A percentile compares a stretch with the other conserved stretches of the same genome.
phyloP scores from a whole-genome alignment of 768 basidiomycete genomes.

The Jaapia argillacea region DNA sequence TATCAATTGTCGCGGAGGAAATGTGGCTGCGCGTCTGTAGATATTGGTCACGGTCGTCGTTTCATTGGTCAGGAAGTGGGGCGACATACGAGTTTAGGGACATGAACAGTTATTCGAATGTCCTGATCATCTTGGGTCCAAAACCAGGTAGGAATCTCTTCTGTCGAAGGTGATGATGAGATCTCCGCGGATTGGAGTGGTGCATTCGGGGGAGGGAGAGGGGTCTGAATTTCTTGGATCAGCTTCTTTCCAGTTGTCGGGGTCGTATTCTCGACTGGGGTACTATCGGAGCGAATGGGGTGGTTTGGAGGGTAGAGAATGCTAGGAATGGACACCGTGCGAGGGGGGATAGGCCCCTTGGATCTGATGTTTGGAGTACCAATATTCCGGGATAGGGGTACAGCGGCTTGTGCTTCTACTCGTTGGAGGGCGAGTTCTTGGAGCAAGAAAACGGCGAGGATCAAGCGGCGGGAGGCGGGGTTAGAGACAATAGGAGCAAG shows the following conservation, averaged over 20 bases:
- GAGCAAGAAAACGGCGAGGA: not conserved
- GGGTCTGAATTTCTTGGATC: constrained; percentile 48
- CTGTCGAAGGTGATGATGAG: not conserved
- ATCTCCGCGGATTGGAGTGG: too few species aligned
- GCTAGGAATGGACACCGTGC: constrained; percentile 46
- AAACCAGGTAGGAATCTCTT: constrained; percentile 35
- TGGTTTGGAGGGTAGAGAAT: constrained; percentile 23
- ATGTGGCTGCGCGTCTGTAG: constrained; percentile 37
- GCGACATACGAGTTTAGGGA: constrained; percentile 50
- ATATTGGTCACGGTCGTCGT: not conserved
- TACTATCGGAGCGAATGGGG: too few species aligned
- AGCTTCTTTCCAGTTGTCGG: constrained; percentile 24
- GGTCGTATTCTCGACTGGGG: constrained; percentile 1
- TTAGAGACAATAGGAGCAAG: not conserved
- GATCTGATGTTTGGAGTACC: constrained; percentile 67
- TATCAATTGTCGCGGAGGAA: constrained; percentile 41
- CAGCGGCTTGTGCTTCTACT: constrained; percentile 47
- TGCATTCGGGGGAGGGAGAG: too few species aligned
- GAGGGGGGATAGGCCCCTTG: constrained; percentile 58
- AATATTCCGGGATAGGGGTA: constrained; percentile 60
- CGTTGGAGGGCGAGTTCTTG: constrained; percentile 61
- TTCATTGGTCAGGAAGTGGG: not conserved
- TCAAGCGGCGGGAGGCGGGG: not conserved
- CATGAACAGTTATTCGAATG: constrained; percentile 38
- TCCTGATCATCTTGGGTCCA: constrained; percentile 34